Base-by-base conservation (phyloP, 2,329 filamentous ascomycete species). In the Ceratocystis papillata region DNA sequence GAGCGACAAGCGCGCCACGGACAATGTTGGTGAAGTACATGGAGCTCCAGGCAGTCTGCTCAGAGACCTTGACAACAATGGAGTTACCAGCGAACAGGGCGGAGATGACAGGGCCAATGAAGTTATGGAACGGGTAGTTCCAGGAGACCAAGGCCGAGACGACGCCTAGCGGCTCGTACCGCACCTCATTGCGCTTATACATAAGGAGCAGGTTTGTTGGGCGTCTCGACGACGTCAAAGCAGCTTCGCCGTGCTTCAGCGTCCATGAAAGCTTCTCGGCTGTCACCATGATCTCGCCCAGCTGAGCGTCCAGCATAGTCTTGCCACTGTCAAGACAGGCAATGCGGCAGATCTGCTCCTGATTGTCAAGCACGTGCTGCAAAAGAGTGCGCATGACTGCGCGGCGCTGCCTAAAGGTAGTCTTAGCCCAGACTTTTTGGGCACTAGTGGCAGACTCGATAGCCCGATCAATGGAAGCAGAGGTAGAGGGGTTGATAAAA, bases 91-190 rank as follows among this genome's bases (percentile, higher is more conserved):
- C 82, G 74, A 97, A 97, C 63, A 97, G 82, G 17, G 89, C 86
- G 70, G 89, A 92, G 73, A 97, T 95, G 70, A 96, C 83, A 15
- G 93, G 94, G 0, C 89, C 90, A 60, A 97, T 84, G 69, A 97
- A 80, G 76, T 99, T 99, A 78, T 99, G 94, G 76, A 97, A 96
- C 57, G 90, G 86, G 74, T 91, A 97, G 78, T 99, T 99, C 94
- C 94, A 99, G 73, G 89, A 94, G 55, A 99, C 90, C 64, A 93
- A 87, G 20, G 94, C 93, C 10, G 90, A 87, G 5, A 99, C 89
- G 45, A 99, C 90, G 17, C 94, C 94, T 22, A 97, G 79, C 15
- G 94, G 93, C 76, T 99, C 92, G 75, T 96, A 99, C 62, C 83
- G 79, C 33, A 99, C 91, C 69, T 86, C 87, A 73, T 96, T 96